Evolutionary conservation across 495 filamentous ascomycete species (phyloP).

Genomic region (Podospora pseudopauciseta): DNA sequence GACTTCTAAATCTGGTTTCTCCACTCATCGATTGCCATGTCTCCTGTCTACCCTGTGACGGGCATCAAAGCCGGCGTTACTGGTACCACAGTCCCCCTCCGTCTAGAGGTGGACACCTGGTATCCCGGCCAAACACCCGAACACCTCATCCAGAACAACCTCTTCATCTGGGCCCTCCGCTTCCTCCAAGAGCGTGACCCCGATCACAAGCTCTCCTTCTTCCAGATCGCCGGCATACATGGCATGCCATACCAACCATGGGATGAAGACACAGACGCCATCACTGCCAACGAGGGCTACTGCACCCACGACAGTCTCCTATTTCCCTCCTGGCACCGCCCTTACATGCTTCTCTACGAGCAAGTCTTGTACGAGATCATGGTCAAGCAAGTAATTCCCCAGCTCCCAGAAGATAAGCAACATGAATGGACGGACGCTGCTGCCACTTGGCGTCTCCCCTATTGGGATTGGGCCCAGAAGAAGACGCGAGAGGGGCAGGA

Average conservation of each 20-base stretch:
- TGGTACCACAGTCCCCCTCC: not conserved
- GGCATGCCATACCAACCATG: not conserved
- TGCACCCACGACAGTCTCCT: constrained; percentile 3
- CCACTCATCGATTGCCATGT: not conserved
- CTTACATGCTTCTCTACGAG: constrained; percentile 2
- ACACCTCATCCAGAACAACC: constrained; percentile 2
- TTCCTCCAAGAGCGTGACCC: not conserved
- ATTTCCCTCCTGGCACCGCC: not conserved
- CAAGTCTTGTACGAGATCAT: constrained; percentile 5
- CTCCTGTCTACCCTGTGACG: not conserved
- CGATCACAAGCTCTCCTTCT: constrained; percentile 3
- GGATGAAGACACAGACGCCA: constrained; percentile 2
- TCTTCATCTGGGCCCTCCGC: not conserved
- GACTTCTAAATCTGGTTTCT: not conserved
- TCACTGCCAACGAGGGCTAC: constrained; percentile 4
- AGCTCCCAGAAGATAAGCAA: not conserved
- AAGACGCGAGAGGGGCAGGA: not conserved
- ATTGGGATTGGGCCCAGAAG: constrained; percentile 7
- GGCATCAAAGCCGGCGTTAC: not conserved
- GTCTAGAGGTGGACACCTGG: constrained; percentile 6
- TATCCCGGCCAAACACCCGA: not conserved
- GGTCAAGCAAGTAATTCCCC: not conserved
- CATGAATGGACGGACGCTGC: not conserved
- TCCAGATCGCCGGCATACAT: not conserved
- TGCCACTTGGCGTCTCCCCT: constrained; percentile 1